phyloP scores from a whole-genome alignment of 805 yeast species.

The Kazachstania kunashirensis region DNA sequence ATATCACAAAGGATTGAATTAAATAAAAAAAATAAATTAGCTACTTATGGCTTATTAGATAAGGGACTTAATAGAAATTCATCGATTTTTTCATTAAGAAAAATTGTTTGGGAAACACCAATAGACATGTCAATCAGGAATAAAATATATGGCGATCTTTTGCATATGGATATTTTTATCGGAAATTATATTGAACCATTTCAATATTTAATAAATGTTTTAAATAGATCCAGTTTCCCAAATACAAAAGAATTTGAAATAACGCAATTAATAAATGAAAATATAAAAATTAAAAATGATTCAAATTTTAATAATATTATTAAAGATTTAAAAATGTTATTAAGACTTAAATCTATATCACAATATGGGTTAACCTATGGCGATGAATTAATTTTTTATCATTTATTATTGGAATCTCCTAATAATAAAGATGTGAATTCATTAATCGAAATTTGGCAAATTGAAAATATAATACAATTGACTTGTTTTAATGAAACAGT shows the following conservation, averaged over 20 bases:
- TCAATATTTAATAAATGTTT: constrained; percentile 30
- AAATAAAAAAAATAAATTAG: neutral
- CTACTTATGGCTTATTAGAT: constrained; percentile 10
- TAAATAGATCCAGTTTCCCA: constrained; percentile 25
- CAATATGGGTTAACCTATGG: constrained; percentile 27
- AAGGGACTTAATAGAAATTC: constrained; percentile 21
- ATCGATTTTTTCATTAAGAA: constrained; percentile 13
- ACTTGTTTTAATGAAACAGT: constrained; percentile 23
- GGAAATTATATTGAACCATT: constrained; percentile 29
- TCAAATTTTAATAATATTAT: neutral
- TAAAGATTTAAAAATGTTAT: constrained; percentile 18
- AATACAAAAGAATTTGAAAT: constrained; percentile 24
- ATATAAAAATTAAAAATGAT: constrained; percentile 7
- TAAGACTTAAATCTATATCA: constrained; percentile 31
- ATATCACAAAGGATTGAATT: neutral
- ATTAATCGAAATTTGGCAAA: constrained; percentile 18
- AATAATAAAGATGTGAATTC: too few species aligned
- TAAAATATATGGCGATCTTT: constrained; percentile 13
- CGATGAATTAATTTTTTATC: constrained; percentile 29
- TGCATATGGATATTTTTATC: constrained; percentile 18
- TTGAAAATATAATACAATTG: constrained; percentile 22
- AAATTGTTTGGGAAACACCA: constrained; percentile 23
- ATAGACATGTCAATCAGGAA: constrained; percentile 13
- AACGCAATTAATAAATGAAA: constrained; percentile 12
- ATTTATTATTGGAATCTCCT: constrained; percentile 10